Percentiles rank a stretch among this genome's conserved stretches.
Conservation (phyloP, 345 rosid species). For the Ceriops decandra region DNA sequence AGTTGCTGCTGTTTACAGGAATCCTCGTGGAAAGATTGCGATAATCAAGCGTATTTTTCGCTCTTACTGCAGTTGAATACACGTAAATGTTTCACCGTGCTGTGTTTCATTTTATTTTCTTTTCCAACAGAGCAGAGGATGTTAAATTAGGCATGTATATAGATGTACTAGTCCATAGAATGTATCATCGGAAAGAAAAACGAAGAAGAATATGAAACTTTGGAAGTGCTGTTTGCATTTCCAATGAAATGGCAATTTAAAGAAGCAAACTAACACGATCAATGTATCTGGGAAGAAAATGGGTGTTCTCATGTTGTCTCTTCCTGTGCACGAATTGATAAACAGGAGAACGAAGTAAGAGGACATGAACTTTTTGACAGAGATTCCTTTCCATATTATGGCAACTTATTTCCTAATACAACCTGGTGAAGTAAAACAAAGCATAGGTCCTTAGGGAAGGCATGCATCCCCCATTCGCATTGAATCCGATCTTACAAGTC, state of each 20-base stretch:
- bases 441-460: not conserved
- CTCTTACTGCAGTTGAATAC: constrained; percentile 20
- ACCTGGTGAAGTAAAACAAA: constrained; percentile 11
- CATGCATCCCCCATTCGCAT: not conserved
- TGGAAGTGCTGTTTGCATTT: too few species aligned
- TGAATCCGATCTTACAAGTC: constrained; percentile 3
- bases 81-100: not conserved
- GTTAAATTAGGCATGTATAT: constrained; percentile 12
- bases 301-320: too few species aligned
- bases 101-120: too few species aligned
- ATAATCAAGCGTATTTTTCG: constrained; percentile 46
- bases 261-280: not conserved
- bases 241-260: not conserved
- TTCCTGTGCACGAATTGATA: too few species aligned
- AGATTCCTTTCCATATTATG: constrained; percentile 18
- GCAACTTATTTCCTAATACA: constrained; percentile 24
- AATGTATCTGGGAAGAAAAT: too few species aligned
- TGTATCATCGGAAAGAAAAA: too few species aligned
- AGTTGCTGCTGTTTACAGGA: constrained; percentile 28
- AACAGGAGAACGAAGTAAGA: not conserved
- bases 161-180: not conserved
- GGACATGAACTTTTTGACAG: constrained; percentile 19
- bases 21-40: constrained; percentile 48
- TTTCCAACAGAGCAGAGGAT: not conserved
- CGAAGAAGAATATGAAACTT: too few species aligned